These are phyloP conservation scores for Cryptococcus maquisensis DNA, from an alignment of 1,284 basidiomycete species.

Conservation along the genomic window DNA sequence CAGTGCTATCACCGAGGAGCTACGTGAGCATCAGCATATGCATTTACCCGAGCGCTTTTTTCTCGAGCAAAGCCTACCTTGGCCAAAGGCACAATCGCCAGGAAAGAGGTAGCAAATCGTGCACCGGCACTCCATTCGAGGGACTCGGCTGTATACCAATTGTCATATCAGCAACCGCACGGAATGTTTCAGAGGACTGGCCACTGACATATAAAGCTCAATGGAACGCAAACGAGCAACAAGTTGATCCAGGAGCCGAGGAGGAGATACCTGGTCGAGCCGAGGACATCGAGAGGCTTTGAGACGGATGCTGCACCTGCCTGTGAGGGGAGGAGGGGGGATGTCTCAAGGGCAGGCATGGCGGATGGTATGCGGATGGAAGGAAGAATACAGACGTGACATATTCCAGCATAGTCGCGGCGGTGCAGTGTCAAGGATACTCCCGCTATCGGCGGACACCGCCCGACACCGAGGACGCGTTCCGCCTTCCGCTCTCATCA, in stretches of 20 bases:
- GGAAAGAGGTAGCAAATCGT: conserved; percentile 76
- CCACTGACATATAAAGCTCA: conserved; percentile 61
- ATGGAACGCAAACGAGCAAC: conserved; percentile 69
- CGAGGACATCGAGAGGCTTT: conserved; percentile 34
- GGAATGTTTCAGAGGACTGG: background rate
- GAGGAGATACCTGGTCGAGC: conserved; percentile 62
- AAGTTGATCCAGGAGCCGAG: conserved; percentile 71
- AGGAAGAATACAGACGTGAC: too few relatives aligned
- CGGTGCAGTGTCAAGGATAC: too few relatives aligned
- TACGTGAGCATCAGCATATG: conserved; percentile 3
- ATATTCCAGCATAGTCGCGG: too few relatives aligned
- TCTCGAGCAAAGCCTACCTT: conserved; percentile 57
- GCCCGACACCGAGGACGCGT: too few relatives aligned
- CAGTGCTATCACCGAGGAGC: conserved; percentile 69
- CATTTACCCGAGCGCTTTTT: background rate
- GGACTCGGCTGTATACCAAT: conserved; percentile 27
- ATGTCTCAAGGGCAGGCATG: conserved; percentile 11
- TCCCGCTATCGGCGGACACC: too few relatives aligned
- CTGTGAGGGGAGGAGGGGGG: conserved; percentile 4
- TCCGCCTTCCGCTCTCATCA: too few relatives aligned
- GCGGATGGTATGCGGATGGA: too few relatives aligned
- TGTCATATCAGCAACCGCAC: background rate
- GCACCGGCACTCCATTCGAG: conserved; percentile 68
- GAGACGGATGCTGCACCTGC: background rate
- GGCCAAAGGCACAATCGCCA: conserved; percentile 82